Conservation (phyloP, 208 protist genomes). For the Novymonas esmeraldas region DNA sequence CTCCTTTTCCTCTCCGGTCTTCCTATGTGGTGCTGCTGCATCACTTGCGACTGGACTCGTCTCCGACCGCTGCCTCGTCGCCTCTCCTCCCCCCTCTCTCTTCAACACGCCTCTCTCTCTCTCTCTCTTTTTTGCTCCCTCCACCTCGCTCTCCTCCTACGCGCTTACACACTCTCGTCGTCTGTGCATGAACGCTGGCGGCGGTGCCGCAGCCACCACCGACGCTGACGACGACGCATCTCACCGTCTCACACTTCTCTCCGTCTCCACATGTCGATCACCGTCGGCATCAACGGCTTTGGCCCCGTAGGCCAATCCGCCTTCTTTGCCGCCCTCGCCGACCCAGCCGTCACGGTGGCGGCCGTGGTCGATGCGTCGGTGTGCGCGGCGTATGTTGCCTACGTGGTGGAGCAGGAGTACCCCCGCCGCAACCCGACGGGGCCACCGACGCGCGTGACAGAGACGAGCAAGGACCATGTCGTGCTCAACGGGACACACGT, state of each 20-base stretch:
- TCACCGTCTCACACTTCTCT: background rate
- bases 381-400: slow-evolving; percentile 92
- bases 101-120: no score
- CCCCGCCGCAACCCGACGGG: slow-evolving; percentile 16
- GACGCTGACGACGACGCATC: background rate
- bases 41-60: no score
- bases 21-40: no score
- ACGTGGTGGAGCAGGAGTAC: slow-evolving; percentile 95
- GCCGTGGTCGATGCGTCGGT: slow-evolving; percentile 97
- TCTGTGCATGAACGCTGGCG: no score
- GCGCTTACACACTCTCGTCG: no score
- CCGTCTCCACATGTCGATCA: slow-evolving; percentile 8
- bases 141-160: no score
- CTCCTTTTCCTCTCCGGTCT: no score
- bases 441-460: slow-evolving; percentile 20
- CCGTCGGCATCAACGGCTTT: slow-evolving; percentile 96
- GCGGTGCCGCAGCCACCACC: no score
- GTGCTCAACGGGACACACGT: slow-evolving; percentile 49
- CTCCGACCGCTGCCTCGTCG: no score
- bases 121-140: no score
- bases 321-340: slow-evolving; percentile 78
- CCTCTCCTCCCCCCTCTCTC: no score
- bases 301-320: slow-evolving; percentile 95
- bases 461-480: slow-evolving; percentile 56
- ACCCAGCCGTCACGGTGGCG: slow-evolving; percentile 74